phyloP scores from a whole-genome alignment of 2,329 filamentous ascomycete species.

The Aquanectria penicillioides region DNA sequence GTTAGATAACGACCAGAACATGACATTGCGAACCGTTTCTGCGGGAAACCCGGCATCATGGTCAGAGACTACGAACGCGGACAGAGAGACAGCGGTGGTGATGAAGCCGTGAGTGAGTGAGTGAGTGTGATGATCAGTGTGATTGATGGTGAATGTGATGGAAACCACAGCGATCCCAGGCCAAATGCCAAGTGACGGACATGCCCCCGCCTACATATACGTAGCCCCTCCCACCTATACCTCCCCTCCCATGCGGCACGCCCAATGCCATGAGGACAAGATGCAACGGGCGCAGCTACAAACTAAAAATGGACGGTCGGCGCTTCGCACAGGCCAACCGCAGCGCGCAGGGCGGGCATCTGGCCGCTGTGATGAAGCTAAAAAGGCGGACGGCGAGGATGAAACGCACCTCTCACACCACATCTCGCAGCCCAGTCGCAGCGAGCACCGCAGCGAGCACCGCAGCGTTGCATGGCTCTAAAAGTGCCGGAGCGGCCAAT shows the following conservation, averaged over 20 bases:
- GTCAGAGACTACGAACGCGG: background rate
- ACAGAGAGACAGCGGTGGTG: no score
- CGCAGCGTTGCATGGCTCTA: constrained; percentile 19
- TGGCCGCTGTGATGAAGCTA: background rate
- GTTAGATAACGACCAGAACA: background rate
- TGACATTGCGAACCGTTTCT: background rate
- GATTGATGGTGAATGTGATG: no score
- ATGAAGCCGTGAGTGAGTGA: no score
- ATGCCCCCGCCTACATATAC: background rate
- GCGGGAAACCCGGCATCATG: background rate
- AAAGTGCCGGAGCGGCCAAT: constrained; percentile 31
- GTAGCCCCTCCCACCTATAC: background rate
- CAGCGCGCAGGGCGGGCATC: background rate
- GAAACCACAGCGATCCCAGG: background rate
- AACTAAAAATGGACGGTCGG: constrained; percentile 28
- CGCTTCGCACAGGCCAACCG: constrained; percentile 34
- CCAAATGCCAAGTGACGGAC: background rate
- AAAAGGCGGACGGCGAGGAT: constrained; percentile 17
- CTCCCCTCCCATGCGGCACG: background rate
- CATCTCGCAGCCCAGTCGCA: constrained; percentile 26
- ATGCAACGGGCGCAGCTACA: constrained; percentile 20
- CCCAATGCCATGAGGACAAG: constrained; percentile 20
- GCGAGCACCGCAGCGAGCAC: constrained; percentile 1
- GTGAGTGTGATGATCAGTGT: no score
- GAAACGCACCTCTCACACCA: constrained; percentile 35